Percentiles rank a stretch among this genome's conserved stretches.
phyloP scores from a whole-genome alignment of 2,329 filamentous ascomycete species.

The Exutisphaerella laricina region DNA sequence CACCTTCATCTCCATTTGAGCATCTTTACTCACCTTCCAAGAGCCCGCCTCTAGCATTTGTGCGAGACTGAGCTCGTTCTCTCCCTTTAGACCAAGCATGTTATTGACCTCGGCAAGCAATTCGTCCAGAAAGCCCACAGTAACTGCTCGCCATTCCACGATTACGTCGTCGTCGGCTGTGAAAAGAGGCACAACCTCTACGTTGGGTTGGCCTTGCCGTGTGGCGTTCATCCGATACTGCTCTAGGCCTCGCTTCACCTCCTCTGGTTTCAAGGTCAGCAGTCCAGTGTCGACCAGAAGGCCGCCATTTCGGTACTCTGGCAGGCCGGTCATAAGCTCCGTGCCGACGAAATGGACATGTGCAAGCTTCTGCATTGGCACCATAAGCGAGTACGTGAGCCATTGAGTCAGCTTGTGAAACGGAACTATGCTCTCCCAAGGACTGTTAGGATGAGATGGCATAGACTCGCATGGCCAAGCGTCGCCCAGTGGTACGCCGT shows the following conservation, averaged over 20 bases:
- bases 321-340: slow-evolving; percentile 80
- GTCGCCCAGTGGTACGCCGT: slow-evolving; percentile 82
- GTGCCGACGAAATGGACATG: slow-evolving; percentile 74
- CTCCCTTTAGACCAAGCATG: slow-evolving; percentile 61
- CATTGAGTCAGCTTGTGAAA: slow-evolving; percentile 95
- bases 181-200: slow-evolving; percentile 70
- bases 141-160: slow-evolving; percentile 72
- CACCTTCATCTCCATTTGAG: neutral
- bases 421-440: slow-evolving; percentile 77
- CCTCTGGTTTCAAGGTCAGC: slow-evolving; percentile 65
- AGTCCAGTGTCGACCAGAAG: slow-evolving; percentile 81
- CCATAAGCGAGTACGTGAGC: slow-evolving; percentile 91
- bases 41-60: slow-evolving; percentile 94
- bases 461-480: slow-evolving; percentile 88
- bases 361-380: slow-evolving; percentile 77
- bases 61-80: slow-evolving; percentile 66
- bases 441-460: slow-evolving; percentile 64
- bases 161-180: slow-evolving; percentile 69
- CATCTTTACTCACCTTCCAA: slow-evolving; percentile 71
- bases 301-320: slow-evolving; percentile 89
- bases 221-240: slow-evolving; percentile 65
- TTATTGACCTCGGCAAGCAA: slow-evolving; percentile 64
- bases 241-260: slow-evolving; percentile 64
- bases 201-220: slow-evolving; percentile 63
- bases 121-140: slow-evolving; percentile 68